Evolutionary conservation across 2,329 filamentous ascomycete species (phyloP), one percentile per base, ranked within the genome.

Genomic region (Diaporthe ilicicola): DNA sequence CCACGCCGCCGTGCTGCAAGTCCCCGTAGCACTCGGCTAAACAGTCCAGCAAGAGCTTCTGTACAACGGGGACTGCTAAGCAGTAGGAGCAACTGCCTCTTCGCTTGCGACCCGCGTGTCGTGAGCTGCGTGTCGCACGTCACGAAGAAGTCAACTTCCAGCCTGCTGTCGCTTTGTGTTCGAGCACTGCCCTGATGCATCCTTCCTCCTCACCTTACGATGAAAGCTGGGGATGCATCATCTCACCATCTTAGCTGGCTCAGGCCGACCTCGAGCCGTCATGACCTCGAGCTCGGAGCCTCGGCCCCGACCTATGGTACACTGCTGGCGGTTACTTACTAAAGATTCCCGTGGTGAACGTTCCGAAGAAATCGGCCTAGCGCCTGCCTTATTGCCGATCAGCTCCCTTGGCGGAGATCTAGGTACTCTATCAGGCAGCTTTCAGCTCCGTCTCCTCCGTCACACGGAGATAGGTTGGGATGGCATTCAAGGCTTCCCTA

Each of bases 21-120:
- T 37, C 19, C 44, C 59, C 59, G 59, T 48, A 12, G 59, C 42
- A 48, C 24, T 62, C 59, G 59, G 59, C 59, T 62, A 62, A 62
- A 62, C 22, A 48, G 5, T 48, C 59, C 42, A 34, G 59, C 50
- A 64, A 44, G 50, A 50, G 59, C 29, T 50, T 29, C 34, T 24
- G 59, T 64, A 27, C 44, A 9, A 50, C 59, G n/a, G 19, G 29
- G 29, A n/a, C 42, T 32, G 22, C 42, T 6, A 4, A 10, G 39
- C 19, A 24, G 42, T 13, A 37, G 17, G n/a, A 39, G 56, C 27
- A 34, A 27, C 42, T 22, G 13, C 27, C 39, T 32, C 42, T 34
- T 48, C 44, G 42, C 19, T 37, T 48, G n/a, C 27, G n/a, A 27
- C 13, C 17, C 56, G 12, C 27, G 7, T 2, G 42, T 34, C 19